Base-by-base conservation (phyloP, 1,139 yeast species). In the Meyerozyma smithsonii region DNA sequence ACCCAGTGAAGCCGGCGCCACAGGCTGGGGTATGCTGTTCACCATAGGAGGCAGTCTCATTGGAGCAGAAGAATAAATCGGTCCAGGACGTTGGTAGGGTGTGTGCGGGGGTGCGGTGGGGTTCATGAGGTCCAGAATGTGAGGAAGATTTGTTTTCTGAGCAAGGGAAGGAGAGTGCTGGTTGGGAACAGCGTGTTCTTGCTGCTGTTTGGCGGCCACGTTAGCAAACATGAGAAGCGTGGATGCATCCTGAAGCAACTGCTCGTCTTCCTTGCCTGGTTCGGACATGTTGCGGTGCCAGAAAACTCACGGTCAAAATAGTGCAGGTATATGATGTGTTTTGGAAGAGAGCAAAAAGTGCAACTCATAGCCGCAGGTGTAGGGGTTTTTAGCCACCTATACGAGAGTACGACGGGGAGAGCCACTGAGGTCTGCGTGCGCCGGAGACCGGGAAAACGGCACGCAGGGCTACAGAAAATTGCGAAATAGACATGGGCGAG, bases 191-290 rank as follows among this genome's bases (percentile, higher is more conserved):
- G 55, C 47, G 15, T 47, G 48, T 23, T 47, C 49, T 38, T 66
- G 69, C 41, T 64, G 72, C 37, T 67, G 72, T 44, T 69, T 55
- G 8, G 79, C 76, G 11, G 79, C 80, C 24, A 72, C 74, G 47
- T 72, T 77, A 20, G 84, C 82, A 57, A 80, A 78, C 83, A 78
- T 74, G 44, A 79, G 62, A 39, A 80, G 61, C 16, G 84, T 76
- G n/a, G 84, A 77, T 2, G 86, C 85, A 61, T 79, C 84, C 49
- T 76, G 78, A 12, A 77, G 59, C 21, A 76, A 63, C 54, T 66
- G 72, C 41, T 65, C 65, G 45, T 67, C 69, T 38, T 59, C 62
- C 32, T 54, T 47, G 38, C 35, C 40, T n/a, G 8, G 20, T 14
- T 30, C 34, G 8, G 34, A 16, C 34, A 30, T 30, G 7, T 11